Evolutionary conservation across 2,329 filamentous ascomycete species (phyloP).

Genomic region (Pseudofabraea citricarpa): DNA sequence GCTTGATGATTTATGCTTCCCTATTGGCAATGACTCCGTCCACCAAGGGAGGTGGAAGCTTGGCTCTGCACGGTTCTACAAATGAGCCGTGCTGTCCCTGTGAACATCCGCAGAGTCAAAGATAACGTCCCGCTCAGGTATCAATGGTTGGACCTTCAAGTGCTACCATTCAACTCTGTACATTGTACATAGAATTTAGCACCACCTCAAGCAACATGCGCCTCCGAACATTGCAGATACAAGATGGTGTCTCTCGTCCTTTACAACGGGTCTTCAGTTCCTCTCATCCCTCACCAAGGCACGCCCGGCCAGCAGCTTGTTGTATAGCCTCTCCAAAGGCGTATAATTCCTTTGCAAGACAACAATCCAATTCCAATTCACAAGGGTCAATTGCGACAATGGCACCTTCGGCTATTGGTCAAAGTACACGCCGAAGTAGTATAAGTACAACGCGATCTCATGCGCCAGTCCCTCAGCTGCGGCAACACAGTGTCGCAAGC

Average conservation of each 20-base stretch:
- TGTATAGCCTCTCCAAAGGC: background rate
- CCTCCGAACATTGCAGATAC: background rate
- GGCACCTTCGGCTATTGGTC: background rate
- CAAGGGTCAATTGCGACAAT: background rate
- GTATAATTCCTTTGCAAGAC: background rate
- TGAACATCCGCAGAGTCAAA: background rate
- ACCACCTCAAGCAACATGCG: background rate
- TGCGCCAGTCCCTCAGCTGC: background rate
- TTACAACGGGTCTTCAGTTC: background rate
- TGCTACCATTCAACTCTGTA: too few relatives aligned
- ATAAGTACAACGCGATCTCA: slow-evolving; percentile 16
- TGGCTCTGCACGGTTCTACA: background rate
- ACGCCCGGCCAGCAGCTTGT: background rate
- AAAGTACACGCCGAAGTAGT: background rate
- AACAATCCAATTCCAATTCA: background rate
- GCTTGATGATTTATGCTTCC: too few relatives aligned
- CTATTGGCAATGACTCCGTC: too few relatives aligned
- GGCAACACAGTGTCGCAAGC: background rate
- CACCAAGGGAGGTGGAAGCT: background rate
- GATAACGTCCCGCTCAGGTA: too few relatives aligned
- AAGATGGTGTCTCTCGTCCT: background rate
- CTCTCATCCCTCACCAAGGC: background rate
- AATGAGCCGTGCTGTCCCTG: background rate
- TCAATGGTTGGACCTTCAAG: too few relatives aligned
- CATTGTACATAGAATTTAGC: background rate